Evolutionary conservation across 2,329 filamentous ascomycete genomes (phyloP), one percentile per base, ranked within the genome.

Genomic region (Mycosphaerella arachidis): DNA sequence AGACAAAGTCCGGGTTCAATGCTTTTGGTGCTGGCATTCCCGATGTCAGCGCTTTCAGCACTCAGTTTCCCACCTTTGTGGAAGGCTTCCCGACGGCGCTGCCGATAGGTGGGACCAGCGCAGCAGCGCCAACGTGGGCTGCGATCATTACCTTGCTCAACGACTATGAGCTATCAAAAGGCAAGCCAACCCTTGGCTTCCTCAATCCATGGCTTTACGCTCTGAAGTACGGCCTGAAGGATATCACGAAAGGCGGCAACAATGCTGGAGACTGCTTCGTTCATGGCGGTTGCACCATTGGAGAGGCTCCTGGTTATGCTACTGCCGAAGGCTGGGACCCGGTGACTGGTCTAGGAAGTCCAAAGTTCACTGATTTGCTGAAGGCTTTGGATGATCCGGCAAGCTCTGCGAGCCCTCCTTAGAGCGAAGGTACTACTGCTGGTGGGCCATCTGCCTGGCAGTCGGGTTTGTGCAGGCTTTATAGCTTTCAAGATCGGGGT

Each of bases 81-180:
- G 74, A 77, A 57, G 72, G 73, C 3, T 73, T 70, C 12, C 30
- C 53, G 12, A 16, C 60, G 0, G 71, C 75, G 35, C 66, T 70
- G 4, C 67, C 69, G 5, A 68, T 67, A 18, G 68, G 64, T 20
- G 83, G 83, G 20, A 71, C 69, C 1, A 81, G 77, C 12, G 81
- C 84, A 30, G 80, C 85, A 0, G 74, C 82, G 1, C 87, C 87
- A 0, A 74, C 83, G 0, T 82, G 85, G 50, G 81, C 83, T 1
- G 81, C 78, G 4, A 76, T 88, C 51, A 76, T 89, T 48, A 76
- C 82, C 1, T 76, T 88, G 3, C 74, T 88, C 59, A 88, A 89
- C 64, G 85, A 87, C 66, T 83, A 82, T 1, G 75, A 84, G 40
- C 70, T 86, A 24, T 73, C 76, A 0, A 72, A 72, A 5, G 80